phyloP scores from a whole-genome alignment of 208 protist genomes.

The Crithidia bombi region DNA sequence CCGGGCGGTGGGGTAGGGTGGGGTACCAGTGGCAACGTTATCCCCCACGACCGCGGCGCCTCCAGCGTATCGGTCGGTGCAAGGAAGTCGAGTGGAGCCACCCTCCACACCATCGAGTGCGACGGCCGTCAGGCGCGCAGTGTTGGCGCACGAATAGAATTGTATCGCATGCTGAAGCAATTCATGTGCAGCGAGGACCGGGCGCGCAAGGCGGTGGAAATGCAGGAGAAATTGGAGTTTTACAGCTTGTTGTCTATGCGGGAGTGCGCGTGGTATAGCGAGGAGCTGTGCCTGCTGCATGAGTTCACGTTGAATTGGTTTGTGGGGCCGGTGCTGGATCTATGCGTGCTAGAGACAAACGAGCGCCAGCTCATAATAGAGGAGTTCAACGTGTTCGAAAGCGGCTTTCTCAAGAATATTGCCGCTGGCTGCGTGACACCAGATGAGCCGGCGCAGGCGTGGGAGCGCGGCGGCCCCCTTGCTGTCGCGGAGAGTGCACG shows the following conservation, averaged over 20 bases:
- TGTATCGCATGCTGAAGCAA: constrained; percentile 22
- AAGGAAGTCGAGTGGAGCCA: not conserved
- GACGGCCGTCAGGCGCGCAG: not conserved
- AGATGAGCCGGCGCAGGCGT: constrained; percentile 3
- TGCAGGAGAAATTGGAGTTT: constrained; percentile 7
- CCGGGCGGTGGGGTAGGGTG: not conserved
- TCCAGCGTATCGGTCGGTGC: not conserved
- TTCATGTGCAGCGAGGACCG: constrained; percentile 18
- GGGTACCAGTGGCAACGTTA: not conserved
- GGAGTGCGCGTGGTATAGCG: constrained; percentile 10
- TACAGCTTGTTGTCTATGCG: not conserved
- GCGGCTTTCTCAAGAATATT: not conserved
- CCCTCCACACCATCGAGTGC: not conserved
- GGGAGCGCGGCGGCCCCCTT: not conserved
- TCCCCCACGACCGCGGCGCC: not conserved
- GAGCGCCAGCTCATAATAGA: constrained; percentile 14
- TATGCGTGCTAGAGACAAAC: constrained; percentile 29
- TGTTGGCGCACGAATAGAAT: constrained; percentile 10
- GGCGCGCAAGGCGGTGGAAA: not conserved
- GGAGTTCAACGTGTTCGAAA: constrained; percentile 2
- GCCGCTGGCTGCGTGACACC: not conserved
- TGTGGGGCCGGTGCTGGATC: constrained; percentile 7
- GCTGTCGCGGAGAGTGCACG: not conserved
- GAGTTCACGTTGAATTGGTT: constrained; percentile 19
- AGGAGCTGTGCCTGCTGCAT: constrained; percentile 25